Percentiles rank a stretch among this genome's conserved stretches.
Conservation (phyloP, 805 yeast species). For the Suhomyces prunicola region DNA sequence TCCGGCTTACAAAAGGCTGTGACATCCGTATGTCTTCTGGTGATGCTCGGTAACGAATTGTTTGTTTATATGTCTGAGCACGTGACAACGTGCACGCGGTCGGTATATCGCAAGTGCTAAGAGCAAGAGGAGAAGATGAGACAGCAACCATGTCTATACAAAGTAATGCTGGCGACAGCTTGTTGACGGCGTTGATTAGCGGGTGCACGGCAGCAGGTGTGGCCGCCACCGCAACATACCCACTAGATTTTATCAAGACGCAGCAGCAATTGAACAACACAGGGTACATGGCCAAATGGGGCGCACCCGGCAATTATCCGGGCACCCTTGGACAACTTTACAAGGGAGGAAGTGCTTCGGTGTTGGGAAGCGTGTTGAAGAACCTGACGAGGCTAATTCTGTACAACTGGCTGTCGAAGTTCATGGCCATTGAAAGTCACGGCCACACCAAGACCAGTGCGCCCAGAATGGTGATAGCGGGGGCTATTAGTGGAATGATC, state of each 20-base stretch:
- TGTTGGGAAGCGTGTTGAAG: slow-evolving; percentile 70
- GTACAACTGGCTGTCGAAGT: slow-evolving; percentile 70
- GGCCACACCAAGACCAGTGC: slow-evolving; percentile 61
- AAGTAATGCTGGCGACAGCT: slow-evolving; percentile 24
- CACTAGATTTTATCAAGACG: slow-evolving; percentile 69
- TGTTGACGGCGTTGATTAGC: slow-evolving; percentile 56
- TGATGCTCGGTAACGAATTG: background rate
- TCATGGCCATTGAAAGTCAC: slow-evolving; percentile 50
- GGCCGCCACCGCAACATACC: slow-evolving; percentile 63
- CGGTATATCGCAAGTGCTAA: background rate
- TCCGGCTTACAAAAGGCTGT: background rate
- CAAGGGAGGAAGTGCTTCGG: slow-evolving; percentile 72
- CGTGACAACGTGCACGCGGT: background rate
- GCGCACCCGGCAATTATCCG: slow-evolving; percentile 33
- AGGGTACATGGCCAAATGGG: slow-evolving; percentile 31
- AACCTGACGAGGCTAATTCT: slow-evolving; percentile 69
- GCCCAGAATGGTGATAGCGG: slow-evolving; percentile 81
- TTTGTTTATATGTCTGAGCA: background rate
- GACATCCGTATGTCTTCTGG: background rate
- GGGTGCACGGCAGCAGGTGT: slow-evolving; percentile 63
- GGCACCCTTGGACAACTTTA: slow-evolving; percentile 32
- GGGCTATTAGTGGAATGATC: slow-evolving; percentile 73
- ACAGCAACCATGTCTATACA: background rate
- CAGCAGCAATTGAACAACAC: slow-evolving; percentile 56
- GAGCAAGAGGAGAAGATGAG: background rate